A percentile compares a stretch with the other conserved stretches of the same genome.
Evolutionary conservation across 2,329 filamentous ascomycete genomes (phyloP).

Genomic region (Diatrype stigma): DNA sequence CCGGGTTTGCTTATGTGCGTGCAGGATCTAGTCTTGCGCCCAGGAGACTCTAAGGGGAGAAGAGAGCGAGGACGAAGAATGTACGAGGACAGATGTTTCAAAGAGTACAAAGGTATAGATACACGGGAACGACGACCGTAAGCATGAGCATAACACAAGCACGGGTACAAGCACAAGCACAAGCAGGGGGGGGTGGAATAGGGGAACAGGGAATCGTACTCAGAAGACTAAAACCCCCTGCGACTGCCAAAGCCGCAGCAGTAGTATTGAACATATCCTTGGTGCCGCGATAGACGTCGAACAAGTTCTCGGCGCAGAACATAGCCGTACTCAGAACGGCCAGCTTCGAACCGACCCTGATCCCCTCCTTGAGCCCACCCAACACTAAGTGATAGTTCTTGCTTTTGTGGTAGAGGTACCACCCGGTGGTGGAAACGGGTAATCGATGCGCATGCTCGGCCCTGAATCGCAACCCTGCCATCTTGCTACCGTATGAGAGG

Average conservation of each 20-base stretch:
- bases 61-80: too few relatives aligned
- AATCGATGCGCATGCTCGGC: slow-evolving; percentile 96
- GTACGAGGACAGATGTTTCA: too few relatives aligned
- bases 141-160: slow-evolving; percentile 1
- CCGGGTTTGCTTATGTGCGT: too few relatives aligned
- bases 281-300: slow-evolving; percentile 66
- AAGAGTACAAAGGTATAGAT: too few relatives aligned
- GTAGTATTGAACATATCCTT: slow-evolving; percentile 79
- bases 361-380: slow-evolving; percentile 72
- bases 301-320: slow-evolving; percentile 77
- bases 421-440: slow-evolving; percentile 75
- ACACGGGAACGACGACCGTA: too few relatives aligned
- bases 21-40: not conserved
- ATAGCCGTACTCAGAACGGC: slow-evolving; percentile 72
- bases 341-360: slow-evolving; percentile 68
- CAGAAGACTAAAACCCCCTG: slow-evolving; percentile 82
- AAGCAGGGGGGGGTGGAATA: too few relatives aligned
- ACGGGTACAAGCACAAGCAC: too few relatives aligned
- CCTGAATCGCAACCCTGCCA: slow-evolving; percentile 77
- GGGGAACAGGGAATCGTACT: slow-evolving; percentile 50
- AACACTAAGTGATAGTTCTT: slow-evolving; percentile 89
- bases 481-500: slow-evolving; percentile 66
- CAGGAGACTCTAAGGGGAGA: too few relatives aligned
- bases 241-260: slow-evolving; percentile 76
- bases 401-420: slow-evolving; percentile 98